These are phyloP conservation scores for Nitzschia sp. DNA, from an alignment of 108 stramenopile species.

Conservation along the genomic window DNA sequence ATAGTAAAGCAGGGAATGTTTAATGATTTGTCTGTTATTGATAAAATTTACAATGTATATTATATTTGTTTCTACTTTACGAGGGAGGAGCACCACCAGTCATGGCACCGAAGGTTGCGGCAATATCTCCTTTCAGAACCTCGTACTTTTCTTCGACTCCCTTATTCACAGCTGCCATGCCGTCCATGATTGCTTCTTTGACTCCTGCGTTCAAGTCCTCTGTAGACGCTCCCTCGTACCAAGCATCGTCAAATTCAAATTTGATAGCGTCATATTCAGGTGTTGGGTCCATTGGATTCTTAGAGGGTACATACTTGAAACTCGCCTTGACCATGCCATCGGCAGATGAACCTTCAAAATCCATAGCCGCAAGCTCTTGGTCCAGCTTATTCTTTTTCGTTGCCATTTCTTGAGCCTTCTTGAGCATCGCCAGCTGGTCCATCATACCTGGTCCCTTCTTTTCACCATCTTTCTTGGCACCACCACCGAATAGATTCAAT, in stretches of 20 bases:
- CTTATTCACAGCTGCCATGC: conserved; percentile 57
- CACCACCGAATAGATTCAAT: conserved; percentile 45
- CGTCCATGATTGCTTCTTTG: conserved; percentile 66
- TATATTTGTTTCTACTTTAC: too few relatives aligned
- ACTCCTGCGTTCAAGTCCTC: conserved; percentile 64
- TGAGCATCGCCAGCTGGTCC: conserved; percentile 91
- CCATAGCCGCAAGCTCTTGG: conserved; percentile 57
- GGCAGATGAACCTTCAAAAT: conserved; percentile 53
- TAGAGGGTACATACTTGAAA: conserved; percentile 69
- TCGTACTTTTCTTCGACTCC: conserved; percentile 69
- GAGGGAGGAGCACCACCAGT: conserved; percentile 24
- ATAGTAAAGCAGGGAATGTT: neutral
- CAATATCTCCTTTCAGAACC: conserved; percentile 64
- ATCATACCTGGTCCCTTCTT: conserved; percentile 73
- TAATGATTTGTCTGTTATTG: neutral
- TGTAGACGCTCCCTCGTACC: conserved; percentile 52
- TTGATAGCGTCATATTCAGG: conserved; percentile 69
- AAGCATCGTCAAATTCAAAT: conserved; percentile 80
- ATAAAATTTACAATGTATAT: too few relatives aligned
- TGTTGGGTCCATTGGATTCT: conserved; percentile 81
- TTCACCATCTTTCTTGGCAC: conserved; percentile 39
- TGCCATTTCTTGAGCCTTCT: conserved; percentile 88
- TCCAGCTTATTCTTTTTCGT: conserved; percentile 74
- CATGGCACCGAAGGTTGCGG: conserved; percentile 44
- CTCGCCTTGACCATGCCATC: conserved; percentile 72